Evolutionary conservation across 1,284 basidiomycete species (phyloP).

Genomic region (Cryptococcus floricola): DNA sequence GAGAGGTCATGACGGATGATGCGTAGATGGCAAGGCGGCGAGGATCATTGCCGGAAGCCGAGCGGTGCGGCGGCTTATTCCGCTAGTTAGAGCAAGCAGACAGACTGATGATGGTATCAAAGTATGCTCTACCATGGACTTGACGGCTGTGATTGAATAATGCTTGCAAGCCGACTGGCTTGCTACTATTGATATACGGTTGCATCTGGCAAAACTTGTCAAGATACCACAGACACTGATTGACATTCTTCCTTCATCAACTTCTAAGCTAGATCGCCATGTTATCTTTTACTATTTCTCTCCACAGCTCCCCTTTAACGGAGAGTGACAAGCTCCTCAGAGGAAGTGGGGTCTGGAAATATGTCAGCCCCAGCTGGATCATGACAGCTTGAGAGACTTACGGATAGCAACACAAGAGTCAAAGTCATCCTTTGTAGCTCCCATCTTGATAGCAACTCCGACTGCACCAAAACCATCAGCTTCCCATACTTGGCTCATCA

Average conservation of each 20-base stretch:
- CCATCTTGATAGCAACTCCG: slow-evolving; percentile 93
- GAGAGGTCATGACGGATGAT: neutral
- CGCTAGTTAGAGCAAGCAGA: no score
- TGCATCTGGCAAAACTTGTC: no score
- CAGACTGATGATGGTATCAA: no score
- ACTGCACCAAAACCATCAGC: slow-evolving; percentile 44
- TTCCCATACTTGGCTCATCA: neutral
- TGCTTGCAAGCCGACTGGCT: no score
- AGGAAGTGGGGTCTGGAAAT: slow-evolving; percentile 40
- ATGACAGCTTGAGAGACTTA: slow-evolving; percentile 21
- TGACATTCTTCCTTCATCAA: no score
- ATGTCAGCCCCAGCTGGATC: neutral
- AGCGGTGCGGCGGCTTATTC: no score
- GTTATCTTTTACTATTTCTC: neutral
- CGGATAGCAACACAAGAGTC: slow-evolving; percentile 87
- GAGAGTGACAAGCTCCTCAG: slow-evolving; percentile 49
- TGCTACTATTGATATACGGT: no score
- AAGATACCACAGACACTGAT: no score
- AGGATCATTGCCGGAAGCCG: no score
- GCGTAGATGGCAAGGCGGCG: neutral
- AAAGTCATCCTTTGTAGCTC: slow-evolving; percentile 76
- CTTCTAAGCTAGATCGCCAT: no score
- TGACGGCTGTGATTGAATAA: no score
- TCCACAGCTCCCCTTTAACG: slow-evolving; percentile 19
- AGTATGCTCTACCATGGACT: no score